These are phyloP conservation scores for Saccharomycodes ludwigii DNA, from an alignment of 805 yeast genomes.

Conservation along the genomic window DNA sequence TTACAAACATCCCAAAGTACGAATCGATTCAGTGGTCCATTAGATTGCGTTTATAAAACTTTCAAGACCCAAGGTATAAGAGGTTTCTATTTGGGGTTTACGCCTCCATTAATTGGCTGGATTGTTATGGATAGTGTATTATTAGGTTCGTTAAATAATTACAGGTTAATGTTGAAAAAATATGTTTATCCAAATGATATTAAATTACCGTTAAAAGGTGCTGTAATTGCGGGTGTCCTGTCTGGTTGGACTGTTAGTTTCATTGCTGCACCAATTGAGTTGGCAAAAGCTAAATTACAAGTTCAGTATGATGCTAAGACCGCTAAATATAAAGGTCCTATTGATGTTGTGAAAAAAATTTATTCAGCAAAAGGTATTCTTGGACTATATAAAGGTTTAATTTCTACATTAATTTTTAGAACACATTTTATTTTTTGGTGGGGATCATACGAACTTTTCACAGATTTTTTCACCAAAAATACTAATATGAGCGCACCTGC, in stretches of 20 bases:
- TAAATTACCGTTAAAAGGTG: constrained; percentile 63
- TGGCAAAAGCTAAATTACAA: constrained; percentile 77
- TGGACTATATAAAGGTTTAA: constrained; percentile 70
- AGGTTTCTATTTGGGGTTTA: constrained; percentile 82
- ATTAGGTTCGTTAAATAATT: constrained; percentile 76
- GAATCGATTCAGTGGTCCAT: constrained; percentile 63
- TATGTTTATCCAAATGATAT: constrained; percentile 45
- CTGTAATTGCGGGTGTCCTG: constrained; percentile 59
- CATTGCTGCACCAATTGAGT: constrained; percentile 93
- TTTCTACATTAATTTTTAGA: constrained; percentile 80
- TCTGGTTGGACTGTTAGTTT: constrained; percentile 87
- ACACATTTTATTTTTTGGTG: constrained; percentile 85
- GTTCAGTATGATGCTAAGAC: constrained; percentile 76
- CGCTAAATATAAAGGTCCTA: constrained; percentile 61
- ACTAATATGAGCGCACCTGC: constrained; percentile 57
- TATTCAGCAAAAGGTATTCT: constrained; percentile 49
- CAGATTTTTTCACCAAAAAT: constrained; percentile 50
- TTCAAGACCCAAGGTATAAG: constrained; percentile 58
- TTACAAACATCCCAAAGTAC: constrained; percentile 58
- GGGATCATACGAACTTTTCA: constrained; percentile 81
- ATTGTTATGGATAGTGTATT: constrained; percentile 85
- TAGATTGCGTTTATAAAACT: constrained; percentile 70
- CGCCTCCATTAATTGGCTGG: constrained; percentile 92
- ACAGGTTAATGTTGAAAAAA: constrained; percentile 55
- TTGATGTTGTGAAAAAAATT: constrained; percentile 55